Base-by-base conservation (phyloP, 208 protist species). In the Leishmania major region DNA sequence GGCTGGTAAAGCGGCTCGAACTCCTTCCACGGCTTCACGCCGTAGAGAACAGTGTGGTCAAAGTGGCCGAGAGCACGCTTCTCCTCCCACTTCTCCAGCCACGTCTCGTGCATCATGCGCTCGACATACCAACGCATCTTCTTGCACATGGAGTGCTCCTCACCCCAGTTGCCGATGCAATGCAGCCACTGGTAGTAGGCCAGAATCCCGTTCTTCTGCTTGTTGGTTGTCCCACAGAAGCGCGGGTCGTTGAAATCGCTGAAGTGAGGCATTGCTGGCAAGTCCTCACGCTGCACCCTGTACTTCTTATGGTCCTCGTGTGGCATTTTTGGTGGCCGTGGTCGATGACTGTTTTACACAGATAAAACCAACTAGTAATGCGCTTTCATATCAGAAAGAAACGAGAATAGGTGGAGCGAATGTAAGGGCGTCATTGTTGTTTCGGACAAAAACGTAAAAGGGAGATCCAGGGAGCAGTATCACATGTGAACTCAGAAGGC, bases 121-220 rank as follows among this genome's bases (percentile, higher is more conserved):
- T 97, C 92, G n/a, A 96, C 72, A 70, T 96, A 97, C 92, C 92
- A 97, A 59, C 94, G 92, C 91, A 95, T 94, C 91, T 97, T 97
- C 87, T 97, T 96, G 89, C 94, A 97, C 92, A 95, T 97, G 11
- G 93, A 96, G 87, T 97, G 94, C 67, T 96, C 93, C 81, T 97
- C 94, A 60, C 94, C 94, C 94, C 94, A 97, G 90, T 97, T 97
- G 35, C 94, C 94, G 71, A 97, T 92, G 91, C 94, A 97, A 80
- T 97, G 94, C 13, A 97, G 91, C 94, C 94, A 97, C 78, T 97
- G 94, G 76, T 97, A 96, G 87, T 97, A 97, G 15, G 92, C 89
- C 40, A 97, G 88, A 87, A 96, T 96, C 62, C 92, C 94, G 89
- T 95, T 95, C 84, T 96, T 97, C 77, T 96, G 90, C 81, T 95